Conservation (phyloP, 495 filamentous ascomycete genomes). For the Xylaria flabelliformis region DNA sequence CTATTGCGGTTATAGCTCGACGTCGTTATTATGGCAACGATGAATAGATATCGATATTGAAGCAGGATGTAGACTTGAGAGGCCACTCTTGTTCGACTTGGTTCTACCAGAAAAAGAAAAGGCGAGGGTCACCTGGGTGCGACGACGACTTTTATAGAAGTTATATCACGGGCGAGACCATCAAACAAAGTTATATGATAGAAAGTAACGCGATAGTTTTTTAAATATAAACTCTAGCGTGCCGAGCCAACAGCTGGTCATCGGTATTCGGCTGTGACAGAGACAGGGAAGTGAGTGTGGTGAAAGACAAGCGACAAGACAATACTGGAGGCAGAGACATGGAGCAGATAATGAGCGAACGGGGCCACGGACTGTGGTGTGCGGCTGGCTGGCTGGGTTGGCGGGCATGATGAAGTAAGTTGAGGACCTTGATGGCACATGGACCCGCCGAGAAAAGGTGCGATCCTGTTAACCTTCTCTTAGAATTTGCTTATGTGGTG, state of each 20-base stretch:
- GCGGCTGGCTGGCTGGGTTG: not conserved
- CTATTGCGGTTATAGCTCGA: not conserved
- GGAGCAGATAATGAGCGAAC: not conserved
- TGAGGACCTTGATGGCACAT: constrained; percentile 29
- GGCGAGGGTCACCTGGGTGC: not conserved
- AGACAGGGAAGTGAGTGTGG: not conserved
- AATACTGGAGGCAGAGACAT: not conserved
- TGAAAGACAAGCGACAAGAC: not conserved
- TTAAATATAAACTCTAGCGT: not conserved
- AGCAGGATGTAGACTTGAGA: not conserved
- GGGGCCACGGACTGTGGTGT: not conserved
- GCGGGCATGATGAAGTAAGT: constrained; percentile 21
- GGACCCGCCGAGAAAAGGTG: constrained; percentile 14
- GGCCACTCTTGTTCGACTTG: not conserved
- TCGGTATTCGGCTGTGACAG: not conserved
- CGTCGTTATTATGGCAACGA: not conserved
- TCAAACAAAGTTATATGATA: not conserved
- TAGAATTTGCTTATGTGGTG: not conserved
- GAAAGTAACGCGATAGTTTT: not conserved
- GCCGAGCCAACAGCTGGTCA: not conserved
- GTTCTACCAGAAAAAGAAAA: not conserved
- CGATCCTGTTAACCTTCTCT: constrained; percentile 9
- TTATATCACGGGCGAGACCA: not conserved
- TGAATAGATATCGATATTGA: not conserved
- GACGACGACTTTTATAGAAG: not conserved